phyloP scores from a whole-genome alignment of 2,329 filamentous ascomycete species.

The Xylariomycetidae sp. region DNA sequence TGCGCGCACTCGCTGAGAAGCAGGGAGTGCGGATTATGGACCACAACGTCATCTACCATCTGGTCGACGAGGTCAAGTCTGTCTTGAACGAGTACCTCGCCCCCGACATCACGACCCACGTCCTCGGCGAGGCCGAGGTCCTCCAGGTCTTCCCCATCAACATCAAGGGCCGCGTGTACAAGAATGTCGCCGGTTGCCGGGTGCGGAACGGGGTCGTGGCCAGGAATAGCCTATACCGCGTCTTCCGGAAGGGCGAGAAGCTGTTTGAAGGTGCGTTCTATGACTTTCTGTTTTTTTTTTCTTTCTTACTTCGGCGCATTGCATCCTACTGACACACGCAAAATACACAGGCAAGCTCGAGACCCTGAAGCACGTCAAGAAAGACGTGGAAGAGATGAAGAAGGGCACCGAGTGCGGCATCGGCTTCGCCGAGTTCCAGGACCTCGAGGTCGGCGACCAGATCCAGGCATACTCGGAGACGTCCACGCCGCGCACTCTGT shows the following conservation, averaged over 20 bases:
- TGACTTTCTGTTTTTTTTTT: neutral
- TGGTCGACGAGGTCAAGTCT: constrained; percentile 65
- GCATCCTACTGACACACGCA: neutral
- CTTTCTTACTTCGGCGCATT: neutral
- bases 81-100: constrained; percentile 65
- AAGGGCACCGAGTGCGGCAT: constrained; percentile 95
- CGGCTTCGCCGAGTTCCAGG: constrained; percentile 72
- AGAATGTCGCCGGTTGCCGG: constrained; percentile 80
- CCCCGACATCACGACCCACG: constrained; percentile 59
- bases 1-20: constrained; percentile 63
- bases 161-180: constrained; percentile 61
- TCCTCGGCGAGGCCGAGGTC: constrained; percentile 84
- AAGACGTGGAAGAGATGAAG: constrained; percentile 80
- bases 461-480: constrained; percentile 84
- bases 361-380: constrained; percentile 87
- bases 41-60: constrained; percentile 79
- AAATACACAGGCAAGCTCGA: constrained; percentile 59
- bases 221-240: constrained; percentile 58
- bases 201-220: constrained; percentile 74
- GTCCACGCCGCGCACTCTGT: constrained; percentile 59
- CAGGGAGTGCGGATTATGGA: constrained; percentile 73
- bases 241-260: constrained; percentile 63
- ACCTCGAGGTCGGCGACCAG: constrained; percentile 73
- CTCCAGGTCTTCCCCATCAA: constrained; percentile 80
- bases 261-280: constrained; percentile 71